Base-by-base conservation (phyloP, 768 basidiomycete species). In the Hydnum rufescens region DNA sequence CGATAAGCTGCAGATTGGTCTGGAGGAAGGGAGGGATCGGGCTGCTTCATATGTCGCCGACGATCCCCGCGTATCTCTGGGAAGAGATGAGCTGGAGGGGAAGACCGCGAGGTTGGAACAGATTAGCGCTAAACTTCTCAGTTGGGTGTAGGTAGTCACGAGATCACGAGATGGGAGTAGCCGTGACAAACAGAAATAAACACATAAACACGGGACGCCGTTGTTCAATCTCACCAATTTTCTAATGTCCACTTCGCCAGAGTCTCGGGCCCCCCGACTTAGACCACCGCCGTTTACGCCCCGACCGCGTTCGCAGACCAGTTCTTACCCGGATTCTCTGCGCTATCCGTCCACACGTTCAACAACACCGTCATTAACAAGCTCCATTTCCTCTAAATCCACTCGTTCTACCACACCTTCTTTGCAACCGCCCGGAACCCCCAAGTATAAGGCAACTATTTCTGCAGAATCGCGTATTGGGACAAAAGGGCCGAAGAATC, bases 21-120 rank as follows among this genome's bases (percentile, higher is more conserved):
- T n/a, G n/a, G n/a, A n/a, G n/a, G n/a, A n/a, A n/a, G n/a, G n/a
- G n/a, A n/a, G n/a, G n/a, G n/a, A n/a, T n/a, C n/a, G n/a, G 16
- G 61, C 61, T 32, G 50, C 58, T n/a, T 58, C 60, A 51, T 67
- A 70, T 56, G 64, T 76, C 22, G 64, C 64, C n/a, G 75, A 76
- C 56, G 73, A 73, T 53, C 66, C 68, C 1, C 60, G 51, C 0
- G 58, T 69, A 18, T 62, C 60, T 25, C 52, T 44, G 23, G 59
- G 59, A 51, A 61, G 73, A 16, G 55, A 57, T 32, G 58, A 60
- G 3, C 58, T 73, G 42, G 52, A 61, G 32, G 56, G 63, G 6
- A 63, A 54, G 55, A 64, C 64, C 34, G 53, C 54, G 42, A 61
- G 70, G 25, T 58, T 76, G 25, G 66, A 68, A 55, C 64, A 61